phyloP scores from a whole-genome alignment of 2,329 filamentous ascomycete species.

The Alternaria atra region DNA sequence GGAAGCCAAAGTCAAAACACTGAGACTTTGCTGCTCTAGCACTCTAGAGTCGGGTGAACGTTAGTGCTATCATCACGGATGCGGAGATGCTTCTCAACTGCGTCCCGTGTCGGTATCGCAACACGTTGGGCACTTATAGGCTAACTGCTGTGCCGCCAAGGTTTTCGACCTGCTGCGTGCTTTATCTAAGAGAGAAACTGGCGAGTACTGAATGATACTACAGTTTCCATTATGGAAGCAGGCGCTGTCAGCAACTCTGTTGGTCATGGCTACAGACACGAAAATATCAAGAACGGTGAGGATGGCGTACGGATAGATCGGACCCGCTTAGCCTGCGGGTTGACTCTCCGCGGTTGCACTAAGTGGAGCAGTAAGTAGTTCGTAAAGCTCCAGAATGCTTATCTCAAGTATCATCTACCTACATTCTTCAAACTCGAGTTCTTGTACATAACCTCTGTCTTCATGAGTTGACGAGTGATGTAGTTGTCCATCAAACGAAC shows the following conservation, averaged over 20 bases:
- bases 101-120: background rate
- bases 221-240: background rate
- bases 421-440: too few species aligned
- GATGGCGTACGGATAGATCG: background rate
- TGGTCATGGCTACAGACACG: background rate
- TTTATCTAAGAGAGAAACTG: background rate
- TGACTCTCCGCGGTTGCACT: too few species aligned
- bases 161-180: background rate
- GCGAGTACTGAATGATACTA: background rate
- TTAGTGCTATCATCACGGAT: background rate
- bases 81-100: background rate
- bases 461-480: too few species aligned
- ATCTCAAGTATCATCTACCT: background rate
- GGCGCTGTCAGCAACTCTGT: background rate
- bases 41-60: background rate
- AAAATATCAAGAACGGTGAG: background rate
- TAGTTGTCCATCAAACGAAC: too few species aligned
- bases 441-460: too few species aligned
- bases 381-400: background rate
- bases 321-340: too few species aligned
- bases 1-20: background rate
- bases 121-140: background rate
- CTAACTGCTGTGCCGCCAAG: background rate
- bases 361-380: too few species aligned
- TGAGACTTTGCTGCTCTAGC: background rate